Base-by-base conservation (phyloP, 1,139 yeast genomes). In the Pichia sp. region DNA sequence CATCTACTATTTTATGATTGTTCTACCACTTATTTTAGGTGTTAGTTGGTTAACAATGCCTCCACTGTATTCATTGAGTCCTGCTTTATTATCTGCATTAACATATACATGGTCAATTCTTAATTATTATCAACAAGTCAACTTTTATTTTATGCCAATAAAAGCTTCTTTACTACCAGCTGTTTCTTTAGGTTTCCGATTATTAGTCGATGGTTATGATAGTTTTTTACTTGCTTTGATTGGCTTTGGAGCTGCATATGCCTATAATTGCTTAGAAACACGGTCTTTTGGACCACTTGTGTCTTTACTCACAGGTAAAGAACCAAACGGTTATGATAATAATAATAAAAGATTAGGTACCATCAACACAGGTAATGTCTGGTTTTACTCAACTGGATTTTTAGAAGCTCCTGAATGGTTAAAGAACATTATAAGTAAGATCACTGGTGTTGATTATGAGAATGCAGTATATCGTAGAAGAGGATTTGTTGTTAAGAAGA, bases 61-160 rank as follows among this genome's bases (percentile, higher is more conserved):
- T 48, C 63, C 64, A n/a, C 53, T 64, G 10, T 58, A 69, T 34
- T 56, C 71, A 16, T 53, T 67, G 22, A 59, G 61, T 9, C 64
- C 67, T 5, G 66, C 68, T 0, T 70, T 80, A 67, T 65, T 79
- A 36, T 74, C 81, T 7, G 79, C 84, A 43, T 71, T 81, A 50
- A 77, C 83, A 3, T 81, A 75, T 61, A 74, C 81, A 38, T 81
- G 86, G 86, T 77, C 84, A 22, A 67, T 85, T 44, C 68, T 73
- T 2, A 75, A 72, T 64, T 78, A 80, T 63, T 73, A 75, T 60
- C 72, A 78, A 43, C 70, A 70, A 34, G 79, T 80, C 47, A 76
- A 74, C 57, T 77, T 81, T 56, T 67, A 80, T 60, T 66, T 82
- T 52, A 66, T 82, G 53, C 81, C 83, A 3, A 74, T 81, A 45